phyloP scores from a whole-genome alignment of 169 alveolate species.

The Eimeria falciformis region DNA sequence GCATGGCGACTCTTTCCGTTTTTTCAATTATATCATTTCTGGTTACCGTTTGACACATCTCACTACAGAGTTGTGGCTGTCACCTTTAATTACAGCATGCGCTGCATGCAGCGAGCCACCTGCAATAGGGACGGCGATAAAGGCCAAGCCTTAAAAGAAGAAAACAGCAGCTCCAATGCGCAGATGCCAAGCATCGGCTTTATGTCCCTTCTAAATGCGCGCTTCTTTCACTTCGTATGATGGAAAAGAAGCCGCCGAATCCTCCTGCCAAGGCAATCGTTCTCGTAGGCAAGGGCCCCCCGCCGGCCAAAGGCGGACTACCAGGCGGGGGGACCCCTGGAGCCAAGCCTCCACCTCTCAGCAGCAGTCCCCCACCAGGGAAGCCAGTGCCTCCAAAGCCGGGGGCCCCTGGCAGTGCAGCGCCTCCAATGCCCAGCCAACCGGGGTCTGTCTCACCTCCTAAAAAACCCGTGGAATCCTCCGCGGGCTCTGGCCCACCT shows the following conservation, averaged over 20 bases:
- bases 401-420: not conserved
- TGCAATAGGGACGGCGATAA: too few species aligned
- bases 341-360: conserved; percentile 34
- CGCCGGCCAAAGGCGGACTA: conserved; percentile 7
- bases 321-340: conserved; percentile 54
- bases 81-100: too few species aligned
- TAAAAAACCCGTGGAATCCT: conserved; percentile 4
- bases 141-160: too few species aligned
- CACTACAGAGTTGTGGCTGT: too few species aligned
- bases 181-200: too few species aligned
- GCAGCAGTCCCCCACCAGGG: conserved; percentile 66
- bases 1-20: too few species aligned
- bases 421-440: not conserved
- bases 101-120: too few species aligned
- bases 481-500: not conserved
- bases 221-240: too few species aligned
- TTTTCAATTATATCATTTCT: too few species aligned
- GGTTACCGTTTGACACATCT: too few species aligned
- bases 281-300: conserved; percentile 63
- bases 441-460: not conserved
- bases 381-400: conserved; percentile 42
- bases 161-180: too few species aligned
- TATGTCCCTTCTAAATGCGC: too few species aligned
- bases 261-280: conserved; percentile 16
- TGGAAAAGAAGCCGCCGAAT: not conserved